These are phyloP conservation scores for Tillandsia leiboldiana DNA, from an alignment of 176 grass and related monocot genomes.

Conservation along the genomic window DNA sequence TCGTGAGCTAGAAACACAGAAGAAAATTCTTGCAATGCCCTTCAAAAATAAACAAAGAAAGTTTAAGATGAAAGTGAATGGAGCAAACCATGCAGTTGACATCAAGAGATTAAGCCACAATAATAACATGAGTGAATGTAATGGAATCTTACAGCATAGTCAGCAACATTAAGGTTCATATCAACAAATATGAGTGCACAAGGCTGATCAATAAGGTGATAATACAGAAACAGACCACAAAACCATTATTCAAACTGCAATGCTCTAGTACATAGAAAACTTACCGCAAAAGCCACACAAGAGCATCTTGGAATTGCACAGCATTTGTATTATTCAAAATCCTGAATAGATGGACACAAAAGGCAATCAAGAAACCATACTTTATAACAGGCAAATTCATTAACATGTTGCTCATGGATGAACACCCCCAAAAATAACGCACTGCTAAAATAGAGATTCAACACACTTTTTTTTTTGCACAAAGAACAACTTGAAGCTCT, in stretches of 20 bases:
- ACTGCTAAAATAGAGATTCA: too few species aligned
- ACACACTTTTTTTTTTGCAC: too few species aligned
- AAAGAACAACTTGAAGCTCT: too few species aligned
- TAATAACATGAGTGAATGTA: too few species aligned
- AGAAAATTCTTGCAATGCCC: slow-evolving; percentile 77
- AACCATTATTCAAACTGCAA: background rate
- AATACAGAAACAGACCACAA: background rate
- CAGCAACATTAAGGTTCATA: background rate
- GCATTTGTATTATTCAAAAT: slow-evolving; percentile 53
- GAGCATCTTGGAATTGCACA: slow-evolving; percentile 58
- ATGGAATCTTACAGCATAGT: background rate
- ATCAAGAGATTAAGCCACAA: too few species aligned
- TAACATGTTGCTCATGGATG: background rate
- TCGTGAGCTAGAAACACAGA: slow-evolving; percentile 23
- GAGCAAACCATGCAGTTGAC: too few species aligned
- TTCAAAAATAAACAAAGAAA: slow-evolving; percentile 32
- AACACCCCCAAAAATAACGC: too few species aligned
- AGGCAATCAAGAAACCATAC: slow-evolving; percentile 16
- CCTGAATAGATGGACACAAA: slow-evolving; percentile 35
- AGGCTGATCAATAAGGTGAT: background rate
- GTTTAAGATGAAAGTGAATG: slow-evolving; percentile 11
- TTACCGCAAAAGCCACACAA: slow-evolving; percentile 61
- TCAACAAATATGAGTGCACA: background rate
- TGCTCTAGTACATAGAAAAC: background rate
- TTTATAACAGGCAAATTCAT: background rate